Evolutionary conservation across 2,329 filamentous ascomycete genomes (phyloP).

Genomic region (Trichoderma brevicompactum): DNA sequence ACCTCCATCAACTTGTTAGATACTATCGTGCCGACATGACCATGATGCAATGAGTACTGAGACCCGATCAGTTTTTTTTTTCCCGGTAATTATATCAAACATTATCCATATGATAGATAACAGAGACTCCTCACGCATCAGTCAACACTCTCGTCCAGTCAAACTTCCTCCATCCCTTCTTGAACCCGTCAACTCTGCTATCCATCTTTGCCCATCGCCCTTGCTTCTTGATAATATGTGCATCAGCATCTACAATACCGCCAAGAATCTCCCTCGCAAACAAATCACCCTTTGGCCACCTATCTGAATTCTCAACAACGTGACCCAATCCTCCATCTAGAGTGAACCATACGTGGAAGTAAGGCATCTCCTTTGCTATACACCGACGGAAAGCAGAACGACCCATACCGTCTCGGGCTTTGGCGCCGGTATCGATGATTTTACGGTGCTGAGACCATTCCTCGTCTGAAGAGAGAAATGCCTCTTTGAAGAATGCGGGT

Average conservation of each 20-base stretch:
- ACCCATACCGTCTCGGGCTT: conserved; percentile 67
- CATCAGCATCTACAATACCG: conserved; percentile 84
- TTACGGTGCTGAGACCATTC: conserved; percentile 97
- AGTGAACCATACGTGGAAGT: conserved; percentile 95
- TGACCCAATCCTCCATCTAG: conserved; percentile 92
- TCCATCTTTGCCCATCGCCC: conserved; percentile 79
- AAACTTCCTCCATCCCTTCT: conserved; percentile 86
- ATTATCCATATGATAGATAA: too few species aligned
- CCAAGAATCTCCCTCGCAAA: conserved; percentile 92
- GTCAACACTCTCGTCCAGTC: conserved; percentile 75
- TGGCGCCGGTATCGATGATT: conserved; percentile 82
- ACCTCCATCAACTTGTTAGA: neutral
- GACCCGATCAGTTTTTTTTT: too few species aligned
- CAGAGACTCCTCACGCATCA: conserved; percentile 37
- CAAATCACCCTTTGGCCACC: conserved; percentile 89
- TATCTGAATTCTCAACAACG: conserved; percentile 80
- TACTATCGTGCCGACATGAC: neutral
- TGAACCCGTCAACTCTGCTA: conserved; percentile 74
- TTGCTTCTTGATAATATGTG: conserved; percentile 86
- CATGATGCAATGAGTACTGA: too few species aligned
- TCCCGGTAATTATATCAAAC: too few species aligned
- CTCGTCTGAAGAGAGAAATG: conserved; percentile 83
- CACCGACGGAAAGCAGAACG: conserved; percentile 79
- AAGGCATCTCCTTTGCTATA: conserved; percentile 94
- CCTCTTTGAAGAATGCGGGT: conserved; percentile 93